Evolutionary conservation across 495 filamentous ascomycete species (phyloP), one percentile per base, ranked within the genome.

Genomic region (Lophiostoma macrostomum): DNA sequence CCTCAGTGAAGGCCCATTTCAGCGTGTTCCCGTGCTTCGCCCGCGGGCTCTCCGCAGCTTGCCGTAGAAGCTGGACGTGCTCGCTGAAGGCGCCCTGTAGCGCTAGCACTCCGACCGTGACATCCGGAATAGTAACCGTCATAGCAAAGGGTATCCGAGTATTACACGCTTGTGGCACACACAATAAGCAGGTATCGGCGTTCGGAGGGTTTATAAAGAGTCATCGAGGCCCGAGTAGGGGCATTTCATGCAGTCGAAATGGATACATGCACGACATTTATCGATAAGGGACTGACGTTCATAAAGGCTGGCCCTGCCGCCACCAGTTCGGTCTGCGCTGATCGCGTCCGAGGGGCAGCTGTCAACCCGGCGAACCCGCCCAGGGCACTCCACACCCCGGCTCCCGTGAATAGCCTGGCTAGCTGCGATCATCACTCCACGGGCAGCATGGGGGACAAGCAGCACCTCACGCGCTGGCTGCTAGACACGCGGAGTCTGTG

Each of bases 51-150:
- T 63, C 61, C 0, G 80, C 76, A 2, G 94, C 93, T 55, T 78
- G 76, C 45, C 77, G 77, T 29, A 98, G 75, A 23, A 95, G 78
- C 52, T 81, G 76, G 25, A 95, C 63, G 72, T 98, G 93, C 66
- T 98, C 93, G 64, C 78, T 74, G 64, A 97, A 96, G 34, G 93
- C 91, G 59, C 93, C 93, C 70, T 98, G 93, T 12, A 98, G 78
- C 51, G 93, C 93, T 46, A 96, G 81, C 20, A 95, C 88, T 51
- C 90, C 90, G 30, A 95, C 78, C 6, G 86, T 88, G 58, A 85
- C 66, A 20, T 50, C 37, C 16, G 49, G 24, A 2, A 27, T 39
- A 20, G 19, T 35, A 22, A 59, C 49, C 23, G 56, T 60, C 53
- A 57, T 57, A 11, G 2, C n/a, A n/a, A 32, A 32, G n/a, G 7